These are phyloP conservation scores for Emmonsiellopsis sp. DNA, from an alignment of 2,329 filamentous ascomycete species.

Conservation along the genomic window DNA sequence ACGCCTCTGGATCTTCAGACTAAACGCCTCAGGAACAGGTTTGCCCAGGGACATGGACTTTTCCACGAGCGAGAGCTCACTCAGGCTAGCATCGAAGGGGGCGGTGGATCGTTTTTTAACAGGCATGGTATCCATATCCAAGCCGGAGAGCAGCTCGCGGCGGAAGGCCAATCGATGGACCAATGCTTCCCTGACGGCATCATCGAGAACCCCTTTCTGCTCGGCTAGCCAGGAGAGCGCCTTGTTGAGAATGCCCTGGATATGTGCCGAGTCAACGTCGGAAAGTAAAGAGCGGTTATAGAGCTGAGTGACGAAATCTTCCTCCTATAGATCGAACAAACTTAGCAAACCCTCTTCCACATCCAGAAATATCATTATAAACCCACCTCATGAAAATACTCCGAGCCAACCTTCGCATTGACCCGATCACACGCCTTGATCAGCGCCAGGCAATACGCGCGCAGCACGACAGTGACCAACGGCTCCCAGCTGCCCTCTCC, in stretches of 20 bases:
- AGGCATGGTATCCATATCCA: slow-evolving; percentile 30
- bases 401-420: slow-evolving; percentile 65
- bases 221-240: slow-evolving; percentile 46
- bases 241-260: slow-evolving; percentile 47
- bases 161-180: slow-evolving; percentile 58
- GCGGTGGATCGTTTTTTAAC: slow-evolving; percentile 21
- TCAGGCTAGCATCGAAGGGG: slow-evolving; percentile 25
- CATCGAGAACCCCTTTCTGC: slow-evolving; percentile 23
- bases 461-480: slow-evolving; percentile 55
- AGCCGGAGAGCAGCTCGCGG: slow-evolving; percentile 35
- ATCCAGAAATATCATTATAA: neutral
- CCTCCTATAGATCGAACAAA: slow-evolving; percentile 52
- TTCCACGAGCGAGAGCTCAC: slow-evolving; percentile 47
- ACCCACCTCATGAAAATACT: slow-evolving; percentile 80
- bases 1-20: slow-evolving; percentile 79
- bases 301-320: slow-evolving; percentile 90
- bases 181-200: slow-evolving; percentile 46
- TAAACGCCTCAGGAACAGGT: slow-evolving; percentile 70
- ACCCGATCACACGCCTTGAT: slow-evolving; percentile 76
- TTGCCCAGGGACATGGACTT: slow-evolving; percentile 54
- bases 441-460: slow-evolving; percentile 77
- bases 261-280: slow-evolving; percentile 48
- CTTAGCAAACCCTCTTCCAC: neutral
- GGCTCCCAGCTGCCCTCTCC: slow-evolving; percentile 15
- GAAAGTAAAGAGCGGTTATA: slow-evolving; percentile 73